Evolutionary conservation across 2,329 filamentous ascomycete genomes (phyloP), one percentile per base, ranked within the genome.

Genomic region (Cylindrodendrum hubeiense): DNA sequence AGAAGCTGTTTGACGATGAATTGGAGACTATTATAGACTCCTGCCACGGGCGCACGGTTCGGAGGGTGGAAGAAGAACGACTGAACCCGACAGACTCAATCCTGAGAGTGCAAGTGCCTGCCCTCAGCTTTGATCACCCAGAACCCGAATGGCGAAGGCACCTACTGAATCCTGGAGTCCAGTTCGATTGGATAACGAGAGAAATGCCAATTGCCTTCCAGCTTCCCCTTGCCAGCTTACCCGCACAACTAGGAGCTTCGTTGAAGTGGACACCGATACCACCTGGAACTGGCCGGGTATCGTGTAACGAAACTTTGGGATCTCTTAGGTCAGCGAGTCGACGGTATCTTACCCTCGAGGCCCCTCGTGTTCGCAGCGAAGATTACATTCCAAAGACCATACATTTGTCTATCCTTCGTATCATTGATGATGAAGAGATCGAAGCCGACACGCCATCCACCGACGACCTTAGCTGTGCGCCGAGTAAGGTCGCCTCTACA

Each of bases 41-140:
- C 3, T 66, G 67, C 22, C 60, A 65, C 15, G 33, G 49, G 9
- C 59, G 61, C 15, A 50, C 56, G 10, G 60, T 66, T 21, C 55
- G n/a, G 6, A 51, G 62, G 17, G 44, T 72, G 6, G 74, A 76
- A 37, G 72, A 77, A 59, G 79, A 82, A 43, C 67, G 67, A 13
- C 49, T 79, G 1, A 66, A 77, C 22, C 62, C 70, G 21, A 47
- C 63, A 5, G 71, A 77, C 17, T 70, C 74, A 4, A 60, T 72
- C 1, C 63, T 76, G 5, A 71, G 78, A 26, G 44, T 80, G 21
- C 63, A 70, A 2, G 70, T 78, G 43, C 78, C 78, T 6, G 37
- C 60, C 8, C 49, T 79, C 24, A 65, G 75, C 30, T 79, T 78
- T 41, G 63, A 65, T 2, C 67, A 70, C 22, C 61, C 72, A 15